Evolutionary conservation across 768 basidiomycete genomes (phyloP).

Genomic region (Dioszegia crocea): DNA sequence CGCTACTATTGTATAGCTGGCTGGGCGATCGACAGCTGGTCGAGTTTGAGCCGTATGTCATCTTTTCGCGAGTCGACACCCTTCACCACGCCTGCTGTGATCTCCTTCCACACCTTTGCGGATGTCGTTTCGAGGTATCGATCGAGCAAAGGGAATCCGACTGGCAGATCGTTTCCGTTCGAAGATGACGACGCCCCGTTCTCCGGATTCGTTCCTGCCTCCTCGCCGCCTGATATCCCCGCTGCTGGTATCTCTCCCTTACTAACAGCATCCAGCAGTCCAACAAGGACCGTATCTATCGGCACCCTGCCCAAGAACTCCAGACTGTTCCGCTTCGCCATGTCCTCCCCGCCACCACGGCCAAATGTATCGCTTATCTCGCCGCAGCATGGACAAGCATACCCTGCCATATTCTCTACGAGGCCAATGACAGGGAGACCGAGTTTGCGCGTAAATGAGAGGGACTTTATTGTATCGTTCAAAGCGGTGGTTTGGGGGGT

Average conservation of each 20-base stretch:
- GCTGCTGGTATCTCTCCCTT: conserved; percentile 29
- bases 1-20: too few species aligned
- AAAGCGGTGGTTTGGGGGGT: conserved; percentile 96
- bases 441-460: conserved; percentile 88
- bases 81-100: conserved; percentile 51
- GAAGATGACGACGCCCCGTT: conserved; percentile 3
- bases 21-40: neutral
- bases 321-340: conserved; percentile 71
- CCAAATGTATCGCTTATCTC: conserved; percentile 94
- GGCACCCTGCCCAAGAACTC: conserved; percentile 82
- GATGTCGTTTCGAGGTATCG: conserved; percentile 68
- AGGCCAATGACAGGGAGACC: conserved; percentile 81
- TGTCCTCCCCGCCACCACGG: conserved; percentile 81
- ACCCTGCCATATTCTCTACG: conserved; percentile 98
- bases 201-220: neutral
- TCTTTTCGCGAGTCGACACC: conserved; percentile 15
- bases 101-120: conserved; percentile 62
- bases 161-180: conserved; percentile 20
- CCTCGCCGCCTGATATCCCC: conserved; percentile 2
- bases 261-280: conserved; percentile 67
- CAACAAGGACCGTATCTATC: conserved; percentile 85
- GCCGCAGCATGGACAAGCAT: conserved; percentile 94
- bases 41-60: neutral
- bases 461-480: conserved; percentile 90
- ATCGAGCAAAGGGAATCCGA: conserved; percentile 56